Evolutionary conservation across 2,329 filamentous ascomycete species (phyloP), one percentile per base, ranked within the genome.

Genomic region (Hypoxylon sp.): DNA sequence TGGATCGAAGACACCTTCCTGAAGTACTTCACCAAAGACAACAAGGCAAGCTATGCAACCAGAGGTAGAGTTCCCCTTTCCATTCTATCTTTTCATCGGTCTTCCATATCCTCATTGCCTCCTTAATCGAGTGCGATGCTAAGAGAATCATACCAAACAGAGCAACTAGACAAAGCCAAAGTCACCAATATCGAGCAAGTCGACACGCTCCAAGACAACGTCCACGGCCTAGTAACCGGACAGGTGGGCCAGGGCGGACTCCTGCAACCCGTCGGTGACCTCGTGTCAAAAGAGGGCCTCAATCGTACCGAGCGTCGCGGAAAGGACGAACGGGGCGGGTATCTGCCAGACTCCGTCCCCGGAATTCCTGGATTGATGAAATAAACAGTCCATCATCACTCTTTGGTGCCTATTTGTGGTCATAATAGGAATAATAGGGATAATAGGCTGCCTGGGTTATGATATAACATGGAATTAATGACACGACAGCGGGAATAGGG

Each of bases 1-100:
- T 93, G 91, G 91, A 82, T 93, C 63, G 91, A 94, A 79, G 91
- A 94, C 78, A 79, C 89, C 66, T 92, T 92, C 78, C 85, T 94
- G 30, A 84, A 85, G 58, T 93, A 88, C 84, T 93, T 93, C 79
- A 92, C 90, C 74, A 91, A 90, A 70, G 90, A 93, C 77, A 94
- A 94, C 85, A 93, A 94, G 81, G 87, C 90, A 4, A 90, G 87
- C 77, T 93, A 93, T 75, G 83, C 88, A 5, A 85, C 90, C 1
- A 92, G 91, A 80, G 86, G 91, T 92, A 79, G 35, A 82, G 78
- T 31, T n/a, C 11, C 7, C 8, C 48, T 3, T 14, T 33, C 40
- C 33, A 25, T 20, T 27, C 35, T 42, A 20, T 31, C 51, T 40
- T 37, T 46, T 56, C 17, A 17, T 5, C 8, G 25, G 10, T 27